Evolutionary conservation across 2,329 filamentous ascomycete genomes (phyloP).

Genomic region (Neoarthrinium moseri): DNA sequence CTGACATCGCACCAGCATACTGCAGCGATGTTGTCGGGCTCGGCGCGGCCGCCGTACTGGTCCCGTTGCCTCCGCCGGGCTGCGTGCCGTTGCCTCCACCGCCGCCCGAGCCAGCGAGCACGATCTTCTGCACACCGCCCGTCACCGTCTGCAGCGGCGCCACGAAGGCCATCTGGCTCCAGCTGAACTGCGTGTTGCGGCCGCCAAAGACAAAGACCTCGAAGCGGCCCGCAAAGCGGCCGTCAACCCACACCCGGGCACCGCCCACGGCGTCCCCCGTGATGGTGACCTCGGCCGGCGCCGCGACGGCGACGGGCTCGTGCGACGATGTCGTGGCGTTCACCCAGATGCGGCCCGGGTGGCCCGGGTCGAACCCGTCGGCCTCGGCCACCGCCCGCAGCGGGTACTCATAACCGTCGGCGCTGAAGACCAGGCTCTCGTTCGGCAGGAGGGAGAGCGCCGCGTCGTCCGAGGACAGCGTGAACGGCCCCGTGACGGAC

Average conservation of each 20-base stretch:
- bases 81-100: too few relatives aligned
- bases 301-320: slow-evolving; percentile 31
- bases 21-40: too few relatives aligned
- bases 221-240: slow-evolving; percentile 45
- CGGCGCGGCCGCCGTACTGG: too few relatives aligned
- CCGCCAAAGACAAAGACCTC: slow-evolving; percentile 55
- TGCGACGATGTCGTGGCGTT: slow-evolving; percentile 47
- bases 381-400: slow-evolving; percentile 40
- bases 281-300: slow-evolving; percentile 36
- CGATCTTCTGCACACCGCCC: slow-evolving; percentile 11
- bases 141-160: slow-evolving; percentile 38
- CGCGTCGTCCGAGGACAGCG: slow-evolving; percentile 40
- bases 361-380: slow-evolving; percentile 43
- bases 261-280: slow-evolving; percentile 43
- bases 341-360: slow-evolving; percentile 51
- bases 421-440: slow-evolving; percentile 38
- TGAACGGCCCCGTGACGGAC: slow-evolving; percentile 38
- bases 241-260: slow-evolving; percentile 47
- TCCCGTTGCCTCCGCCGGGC: too few relatives aligned
- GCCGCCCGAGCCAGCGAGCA: too few relatives aligned
- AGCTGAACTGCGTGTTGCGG: slow-evolving; percentile 48
- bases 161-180: slow-evolving; percentile 57
- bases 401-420: slow-evolving; percentile 45
- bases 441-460: slow-evolving; percentile 33
- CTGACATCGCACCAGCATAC: too few relatives aligned